A percentile compares a stretch with the other conserved stretches of the same genome.
These are phyloP conservation scores for Lentinula aciculospora DNA, from an alignment of 768 basidiomycete species.

Conservation along the genomic window DNA sequence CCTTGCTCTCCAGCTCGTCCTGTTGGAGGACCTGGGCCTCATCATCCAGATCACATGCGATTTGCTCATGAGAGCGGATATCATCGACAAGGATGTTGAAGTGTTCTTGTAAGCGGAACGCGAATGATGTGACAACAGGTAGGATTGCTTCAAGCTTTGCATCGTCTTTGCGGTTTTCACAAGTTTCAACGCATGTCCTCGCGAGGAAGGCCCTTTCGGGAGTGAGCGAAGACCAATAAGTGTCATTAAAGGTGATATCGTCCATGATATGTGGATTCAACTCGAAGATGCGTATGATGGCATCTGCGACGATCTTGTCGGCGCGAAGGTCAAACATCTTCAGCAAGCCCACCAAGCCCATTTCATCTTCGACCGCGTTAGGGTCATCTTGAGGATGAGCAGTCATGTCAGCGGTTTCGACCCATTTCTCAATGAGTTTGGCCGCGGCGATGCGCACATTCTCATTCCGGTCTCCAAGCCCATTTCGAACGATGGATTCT, in stretches of 20 bases:
- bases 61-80: background rate
- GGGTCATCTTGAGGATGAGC: conserved; percentile 26
- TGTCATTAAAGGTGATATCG: conserved; percentile 67
- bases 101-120: conserved; percentile 63
- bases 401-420: conserved; percentile 45
- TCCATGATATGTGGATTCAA: conserved; percentile 62
- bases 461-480: conserved; percentile 81
- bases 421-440: conserved; percentile 70
- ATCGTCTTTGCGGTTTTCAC: conserved; percentile 54
- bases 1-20: conserved; percentile 33
- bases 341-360: conserved; percentile 42
- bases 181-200: conserved; percentile 80
- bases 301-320: conserved; percentile 65
- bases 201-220: conserved; percentile 78
- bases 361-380: conserved; percentile 18
- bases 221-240: conserved; percentile 65
- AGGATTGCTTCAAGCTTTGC: conserved; percentile 60
- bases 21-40: conserved; percentile 5
- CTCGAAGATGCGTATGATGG: conserved; percentile 66
- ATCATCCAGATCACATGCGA: background rate
- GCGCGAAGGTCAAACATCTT: conserved; percentile 54
- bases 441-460: conserved; percentile 68
- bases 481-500: conserved; percentile 73
- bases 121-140: conserved; percentile 81
- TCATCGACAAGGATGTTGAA: conserved; percentile 46